These are phyloP conservation scores for Phytophthora podocarpi DNA, from an alignment of 352 stramenopile species.

Conservation along the genomic window DNA sequence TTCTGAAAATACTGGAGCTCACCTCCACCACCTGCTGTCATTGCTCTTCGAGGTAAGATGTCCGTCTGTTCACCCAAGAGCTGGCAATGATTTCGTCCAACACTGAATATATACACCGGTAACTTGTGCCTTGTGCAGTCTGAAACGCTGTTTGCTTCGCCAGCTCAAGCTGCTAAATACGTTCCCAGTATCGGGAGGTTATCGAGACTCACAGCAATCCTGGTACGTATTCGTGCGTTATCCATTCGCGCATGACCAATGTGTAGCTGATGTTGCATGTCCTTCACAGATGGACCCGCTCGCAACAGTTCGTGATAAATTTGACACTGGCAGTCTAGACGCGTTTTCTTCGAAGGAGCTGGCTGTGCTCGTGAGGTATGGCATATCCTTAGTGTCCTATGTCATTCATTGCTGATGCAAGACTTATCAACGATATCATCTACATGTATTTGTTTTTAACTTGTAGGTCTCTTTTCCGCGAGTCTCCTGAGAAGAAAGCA, in stretches of 20 bases:
- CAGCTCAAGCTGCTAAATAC: conserved; percentile 56
- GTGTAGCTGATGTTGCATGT: conserved; percentile 1
- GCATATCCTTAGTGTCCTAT: neutral
- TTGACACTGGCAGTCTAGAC: conserved; percentile 44
- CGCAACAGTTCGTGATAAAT: conserved; percentile 62
- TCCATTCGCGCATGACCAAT: neutral
- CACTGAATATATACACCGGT: neutral
- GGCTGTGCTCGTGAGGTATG: conserved; percentile 52
- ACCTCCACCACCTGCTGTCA: conserved; percentile 53
- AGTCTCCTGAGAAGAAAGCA: conserved; percentile 58
- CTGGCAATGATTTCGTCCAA: neutral
- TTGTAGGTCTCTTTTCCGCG: conserved; percentile 62
- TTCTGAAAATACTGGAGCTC: conserved; percentile 42
- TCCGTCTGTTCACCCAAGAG: neutral
- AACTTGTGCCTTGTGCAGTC: conserved; percentile 24
- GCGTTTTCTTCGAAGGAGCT: conserved; percentile 55
- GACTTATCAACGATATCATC: neutral
- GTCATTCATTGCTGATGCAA: neutral
- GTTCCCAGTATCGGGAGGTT: conserved; percentile 56
- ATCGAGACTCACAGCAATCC: conserved; percentile 47
- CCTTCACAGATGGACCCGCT: conserved; percentile 58
- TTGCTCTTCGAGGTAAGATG: conserved; percentile 55
- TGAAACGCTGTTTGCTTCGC: conserved; percentile 55
- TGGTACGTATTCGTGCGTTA: conserved; percentile 38
- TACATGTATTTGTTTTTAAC: neutral